These are phyloP conservation scores for Penicillium atrosanguineum DNA, from an alignment of 495 filamentous ascomycete genomes.

Conservation along the genomic window DNA sequence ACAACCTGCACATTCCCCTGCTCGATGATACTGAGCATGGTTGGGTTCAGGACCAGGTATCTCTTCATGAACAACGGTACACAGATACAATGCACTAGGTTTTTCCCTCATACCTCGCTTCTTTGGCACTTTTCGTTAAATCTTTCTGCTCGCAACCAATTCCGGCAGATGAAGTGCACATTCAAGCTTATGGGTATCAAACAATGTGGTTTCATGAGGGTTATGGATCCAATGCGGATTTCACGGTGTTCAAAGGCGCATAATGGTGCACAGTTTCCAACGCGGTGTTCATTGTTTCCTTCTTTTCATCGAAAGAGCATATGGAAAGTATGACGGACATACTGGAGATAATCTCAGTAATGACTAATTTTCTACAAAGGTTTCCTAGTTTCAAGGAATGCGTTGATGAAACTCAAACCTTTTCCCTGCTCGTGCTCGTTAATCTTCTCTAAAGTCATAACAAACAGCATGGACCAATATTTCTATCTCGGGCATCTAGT, in stretches of 20 bases:
- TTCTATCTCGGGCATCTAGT: no score
- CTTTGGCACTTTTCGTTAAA: background rate
- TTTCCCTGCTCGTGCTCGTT: no score
- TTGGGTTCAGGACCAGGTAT: constrained; percentile 9
- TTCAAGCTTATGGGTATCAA: no score
- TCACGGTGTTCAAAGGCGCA: background rate
- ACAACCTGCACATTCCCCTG: background rate
- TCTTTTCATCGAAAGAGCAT: background rate
- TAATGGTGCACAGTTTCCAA: background rate
- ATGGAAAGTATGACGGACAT: background rate
- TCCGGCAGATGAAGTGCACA: no score
- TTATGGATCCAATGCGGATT: no score
- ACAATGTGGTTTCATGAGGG: no score
- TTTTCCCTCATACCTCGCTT: background rate
- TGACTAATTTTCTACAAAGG: background rate
- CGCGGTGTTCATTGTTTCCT: background rate
- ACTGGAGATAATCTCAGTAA: background rate
- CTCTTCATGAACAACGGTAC: constrained; percentile 1
- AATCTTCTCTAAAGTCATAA: no score
- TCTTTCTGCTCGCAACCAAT: no score
- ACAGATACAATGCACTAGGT: background rate
- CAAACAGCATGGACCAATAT: no score
- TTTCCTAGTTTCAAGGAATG: background rate
- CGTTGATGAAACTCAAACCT: background rate
- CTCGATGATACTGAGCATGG: constrained; percentile 1